Evolutionary conservation across 2,329 filamentous ascomycete genomes (phyloP).

Genomic region (Emergomyces orientalis): DNA sequence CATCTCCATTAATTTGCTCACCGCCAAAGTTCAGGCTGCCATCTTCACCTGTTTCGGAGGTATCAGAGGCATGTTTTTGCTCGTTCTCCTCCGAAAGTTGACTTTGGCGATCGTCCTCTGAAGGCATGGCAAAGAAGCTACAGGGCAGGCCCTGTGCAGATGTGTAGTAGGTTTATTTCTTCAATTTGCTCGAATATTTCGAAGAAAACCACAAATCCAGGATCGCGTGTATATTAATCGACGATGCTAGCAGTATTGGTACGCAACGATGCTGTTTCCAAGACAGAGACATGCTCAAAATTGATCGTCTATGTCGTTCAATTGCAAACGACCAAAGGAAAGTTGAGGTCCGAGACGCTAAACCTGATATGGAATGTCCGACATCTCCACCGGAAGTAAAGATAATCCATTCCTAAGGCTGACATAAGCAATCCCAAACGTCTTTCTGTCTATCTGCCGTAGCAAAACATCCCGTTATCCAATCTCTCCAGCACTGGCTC

Average conservation of each 20-base stretch:
- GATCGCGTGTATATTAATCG: not conserved
- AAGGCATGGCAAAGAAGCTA: slow-evolving; percentile 10
- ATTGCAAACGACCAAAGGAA: not conserved
- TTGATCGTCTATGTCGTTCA: not conserved
- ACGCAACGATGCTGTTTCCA: not conserved
- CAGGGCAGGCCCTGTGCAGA: not conserved
- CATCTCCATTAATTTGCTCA: slow-evolving; percentile 28
- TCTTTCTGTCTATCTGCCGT: not conserved
- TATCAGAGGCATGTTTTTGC: slow-evolving; percentile 8
- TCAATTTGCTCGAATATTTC: not conserved
- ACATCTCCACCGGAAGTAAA: not conserved
- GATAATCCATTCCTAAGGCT: not conserved
- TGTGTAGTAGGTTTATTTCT: not conserved
- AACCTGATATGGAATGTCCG: not conserved
- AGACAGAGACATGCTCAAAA: not conserved
- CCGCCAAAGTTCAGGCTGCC: slow-evolving; percentile 18
- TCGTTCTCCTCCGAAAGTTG: slow-evolving; percentile 5
- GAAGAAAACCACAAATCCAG: not conserved
- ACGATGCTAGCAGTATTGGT: not conserved
- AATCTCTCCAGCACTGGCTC: not conserved
- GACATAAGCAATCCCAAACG: not conserved
- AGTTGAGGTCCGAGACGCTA: not conserved
- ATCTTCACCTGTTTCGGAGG: slow-evolving; percentile 9
- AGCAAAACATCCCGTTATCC: not conserved
- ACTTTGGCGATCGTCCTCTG: slow-evolving; percentile 8